Evolutionary conservation across 169 alveolate genomes (phyloP).

Genomic region (Besnoitia besnoiti): DNA sequence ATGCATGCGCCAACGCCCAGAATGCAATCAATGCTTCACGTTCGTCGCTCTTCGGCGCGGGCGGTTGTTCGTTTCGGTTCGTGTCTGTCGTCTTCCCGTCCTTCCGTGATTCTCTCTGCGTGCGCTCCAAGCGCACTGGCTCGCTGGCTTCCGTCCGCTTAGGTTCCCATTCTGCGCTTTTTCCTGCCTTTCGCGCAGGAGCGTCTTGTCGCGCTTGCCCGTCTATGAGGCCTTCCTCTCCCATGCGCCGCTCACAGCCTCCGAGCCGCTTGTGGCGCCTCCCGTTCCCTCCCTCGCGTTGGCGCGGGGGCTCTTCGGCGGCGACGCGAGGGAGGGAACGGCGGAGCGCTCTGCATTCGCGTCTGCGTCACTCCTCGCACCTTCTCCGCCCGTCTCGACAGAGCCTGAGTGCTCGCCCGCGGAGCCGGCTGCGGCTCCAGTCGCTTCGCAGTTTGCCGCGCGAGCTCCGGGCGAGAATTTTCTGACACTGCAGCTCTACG

Average conservation of each 20-base stretch:
- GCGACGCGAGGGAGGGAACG: too few relatives aligned
- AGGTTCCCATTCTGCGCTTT: not conserved
- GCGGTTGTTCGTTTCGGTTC: too few relatives aligned
- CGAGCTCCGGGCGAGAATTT: not conserved
- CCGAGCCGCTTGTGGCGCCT: conserved; percentile 18
- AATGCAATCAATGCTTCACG: too few relatives aligned
- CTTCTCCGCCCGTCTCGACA: too few relatives aligned
- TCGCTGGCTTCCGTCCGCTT: too few relatives aligned
- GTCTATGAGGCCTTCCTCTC: conserved; percentile 59
- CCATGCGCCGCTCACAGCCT: conserved; percentile 42
- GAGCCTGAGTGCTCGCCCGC: too few relatives aligned
- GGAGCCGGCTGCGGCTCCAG: not conserved
- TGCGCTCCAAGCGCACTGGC: too few relatives aligned
- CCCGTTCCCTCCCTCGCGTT: not conserved
- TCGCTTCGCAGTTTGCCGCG: not conserved
- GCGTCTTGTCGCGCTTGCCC: not conserved
- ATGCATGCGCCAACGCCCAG: too few relatives aligned
- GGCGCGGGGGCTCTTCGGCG: not conserved
- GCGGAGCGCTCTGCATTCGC: not conserved
- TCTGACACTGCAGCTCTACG: conserved; percentile 53
- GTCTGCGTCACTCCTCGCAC: not conserved
- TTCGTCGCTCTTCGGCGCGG: too few relatives aligned
- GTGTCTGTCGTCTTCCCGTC: too few relatives aligned
- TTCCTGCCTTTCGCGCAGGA: not conserved
- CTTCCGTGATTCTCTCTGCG: too few relatives aligned